Evolutionary conservation across 2,329 filamentous ascomycete genomes (phyloP), one percentile per base, ranked within the genome.

Genomic region (Trichophyton verrucosum): DNA sequence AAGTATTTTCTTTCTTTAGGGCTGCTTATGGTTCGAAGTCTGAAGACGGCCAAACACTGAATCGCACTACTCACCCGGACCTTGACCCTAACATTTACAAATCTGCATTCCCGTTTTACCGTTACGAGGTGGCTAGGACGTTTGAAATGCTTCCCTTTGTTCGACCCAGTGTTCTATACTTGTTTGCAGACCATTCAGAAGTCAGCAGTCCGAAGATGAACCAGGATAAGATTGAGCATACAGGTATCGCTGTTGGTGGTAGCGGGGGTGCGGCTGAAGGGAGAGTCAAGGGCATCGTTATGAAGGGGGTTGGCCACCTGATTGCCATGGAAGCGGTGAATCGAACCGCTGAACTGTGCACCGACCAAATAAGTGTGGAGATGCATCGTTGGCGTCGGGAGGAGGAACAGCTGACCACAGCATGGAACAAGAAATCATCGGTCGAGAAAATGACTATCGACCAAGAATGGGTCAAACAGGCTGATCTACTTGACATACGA

Each of bases 301-400:
- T 94, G 6, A 75, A 86, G 30, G 81, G 80, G 0, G 78, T 80
- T 4, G 90, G 91, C 0, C 92, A 97, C 72, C 73, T 96, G 47
- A 82, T 96, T 30, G 87, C 91, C 0, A 88, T 96, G 82, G 91
- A 96, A 73, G 81, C 82, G 44, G 87, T 88, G 0, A 76, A 68
- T 1, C 78, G 82, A 67, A 87, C 86, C 64, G 91, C 89, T 1
- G 76, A 81, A 61, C 69, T 81, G 17, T 80, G 82, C 0, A 81
- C 80, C 0, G 69, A 71, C 27, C 89, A 84, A 78, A 72, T 88
- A 60, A 77, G 72, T 0, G 67, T 69, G n/a, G 83, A 87, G 69
- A 65, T 88, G 64, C 70, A 74, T 47, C 72, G 76, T 30, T 88
- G 85, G 83, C 74, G 77, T 64, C 71, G 68, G 2, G 81, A 86